Base-by-base conservation (phyloP, 345 rosid genomes). In the Eucalyptus marginata region DNA sequence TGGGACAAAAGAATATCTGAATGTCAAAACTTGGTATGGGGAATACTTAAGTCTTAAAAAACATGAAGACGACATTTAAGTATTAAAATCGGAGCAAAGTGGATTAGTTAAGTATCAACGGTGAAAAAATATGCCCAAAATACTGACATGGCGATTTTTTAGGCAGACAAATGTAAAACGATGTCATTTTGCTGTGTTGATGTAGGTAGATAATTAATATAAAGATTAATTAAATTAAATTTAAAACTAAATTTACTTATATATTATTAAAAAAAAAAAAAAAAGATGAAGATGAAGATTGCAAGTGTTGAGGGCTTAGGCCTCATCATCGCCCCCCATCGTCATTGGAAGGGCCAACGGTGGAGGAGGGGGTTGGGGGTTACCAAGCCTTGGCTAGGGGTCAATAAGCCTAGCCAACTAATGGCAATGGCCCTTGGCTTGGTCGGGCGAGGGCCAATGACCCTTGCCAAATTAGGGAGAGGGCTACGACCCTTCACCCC, bases 341-440 rank as follows among this genome's bases (percentile, higher is more conserved):
- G 0, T 52, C 0, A 0, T 18, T 0, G 58, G 0, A 52, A 52
- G 24, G 25, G 24, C 1, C 0, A 0, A 0, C 4, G 1, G 0
- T 18, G 2, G n/a, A n/a, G 4, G 24, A 8, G 56, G 2, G 10
- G 4, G 24, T 1, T 1, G 2, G 2, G 17, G 54, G 20, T 50
- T 20, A 15, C 1, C 0, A 0, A 2, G 51, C 17, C 52, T 0
- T 50, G 0, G 17, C 3, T 0, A 5, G 0, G 52, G 52, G 52
- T 0, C 1, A 0, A 50, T 15, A 50, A 15, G 52, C 18, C 0
- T 14, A 3, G 7, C 17, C 52, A 50, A 50, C 3, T 14, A 0
- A 16, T 50, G 52, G 3, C 0, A 3, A 50, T 50, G 20, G 20
- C 52, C 52, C 52, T 50, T 50, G 1, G 52, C 52, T 50, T 1